Evolutionary conservation across 306 rosid genomes (phyloP).

Genomic region (Rosa multiflora): DNA sequence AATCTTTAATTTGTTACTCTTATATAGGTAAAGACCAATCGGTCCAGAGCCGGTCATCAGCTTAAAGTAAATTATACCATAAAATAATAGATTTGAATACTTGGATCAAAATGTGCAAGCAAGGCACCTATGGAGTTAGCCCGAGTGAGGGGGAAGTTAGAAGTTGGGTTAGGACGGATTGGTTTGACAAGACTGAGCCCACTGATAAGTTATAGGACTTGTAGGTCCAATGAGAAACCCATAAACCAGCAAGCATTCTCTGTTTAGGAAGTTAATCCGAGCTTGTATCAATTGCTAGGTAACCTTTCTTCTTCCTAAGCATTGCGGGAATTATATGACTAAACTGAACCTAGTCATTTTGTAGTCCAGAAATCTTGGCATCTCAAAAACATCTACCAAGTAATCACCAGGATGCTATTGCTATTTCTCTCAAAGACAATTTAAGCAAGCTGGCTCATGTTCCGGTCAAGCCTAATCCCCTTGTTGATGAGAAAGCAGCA

Average conservation of each 20-base stretch:
- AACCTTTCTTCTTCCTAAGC: neutral
- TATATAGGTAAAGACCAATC: neutral
- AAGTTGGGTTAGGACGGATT: neutral
- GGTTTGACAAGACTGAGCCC: neutral
- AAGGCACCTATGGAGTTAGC: no score
- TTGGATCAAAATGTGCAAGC: no score
- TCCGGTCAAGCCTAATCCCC: neutral
- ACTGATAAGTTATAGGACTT: no score
- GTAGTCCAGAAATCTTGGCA: neutral
- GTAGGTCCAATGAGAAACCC: neutral
- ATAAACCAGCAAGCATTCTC: neutral
- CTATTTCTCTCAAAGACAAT: neutral
- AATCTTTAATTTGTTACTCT: no score
- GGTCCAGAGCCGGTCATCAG: no score
- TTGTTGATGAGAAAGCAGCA: neutral
- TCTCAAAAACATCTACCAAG: neutral
- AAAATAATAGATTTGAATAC: no score
- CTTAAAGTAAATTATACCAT: no score
- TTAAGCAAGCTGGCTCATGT: neutral
- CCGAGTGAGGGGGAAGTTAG: neutral
- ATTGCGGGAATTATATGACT: neutral
- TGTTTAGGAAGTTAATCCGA: neutral
- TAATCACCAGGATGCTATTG: neutral
- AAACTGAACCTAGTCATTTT: neutral
- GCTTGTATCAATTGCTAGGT: neutral